Evolutionary conservation across 495 filamentous ascomycete genomes (phyloP), one percentile per base, ranked within the genome.

Genomic region (Lophium mytilinum): DNA sequence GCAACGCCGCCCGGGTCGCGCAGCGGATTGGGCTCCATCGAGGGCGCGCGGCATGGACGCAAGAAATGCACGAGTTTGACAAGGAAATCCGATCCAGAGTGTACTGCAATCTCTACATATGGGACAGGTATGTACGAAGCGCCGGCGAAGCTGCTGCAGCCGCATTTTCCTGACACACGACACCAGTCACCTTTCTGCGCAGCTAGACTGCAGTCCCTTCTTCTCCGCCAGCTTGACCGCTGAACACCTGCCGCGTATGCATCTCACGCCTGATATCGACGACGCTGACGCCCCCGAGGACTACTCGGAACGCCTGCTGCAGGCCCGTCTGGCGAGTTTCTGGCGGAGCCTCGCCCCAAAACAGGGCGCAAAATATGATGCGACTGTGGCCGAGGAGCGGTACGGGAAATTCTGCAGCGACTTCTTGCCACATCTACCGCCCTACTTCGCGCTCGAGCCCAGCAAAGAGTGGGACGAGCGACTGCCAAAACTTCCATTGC

Each of bases 61-160:
- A 12, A 2, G 39, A 9, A 41, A 41, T 41, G 39, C 39, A 41
- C 39, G 39, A 41, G 39, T 41, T 69, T 0, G 65, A 68, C 18
- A 61, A 53, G 11, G 67, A 68, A 43, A 65, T 68, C 56, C 18
- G 55, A 18, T 55, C 60, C 4, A 52, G 65, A 37, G 61, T 52
- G 17, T 61, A 66, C 17, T 71, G 67, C 55, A 69, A 55, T 41
- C 65, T 71, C 15, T 69, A 68, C 43, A 51, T 69, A 9, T 63
- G 54, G 56, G 67, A 41, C 17, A 41, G 39, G 39, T 30, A n/a
- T n/a, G n/a, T 39, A 41, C 39, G 39, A 41, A 41, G 39, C 39
- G 39, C 39, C 39, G 39, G 1, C 39, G 39, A 41, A 41, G 39
- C 8, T 41, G 39, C 39, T 41, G 39, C 9, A 9, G 39, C 39